phyloP scores from a whole-genome alignment of 2,329 filamentous ascomycete species.

The Hypomyces rosellus region DNA sequence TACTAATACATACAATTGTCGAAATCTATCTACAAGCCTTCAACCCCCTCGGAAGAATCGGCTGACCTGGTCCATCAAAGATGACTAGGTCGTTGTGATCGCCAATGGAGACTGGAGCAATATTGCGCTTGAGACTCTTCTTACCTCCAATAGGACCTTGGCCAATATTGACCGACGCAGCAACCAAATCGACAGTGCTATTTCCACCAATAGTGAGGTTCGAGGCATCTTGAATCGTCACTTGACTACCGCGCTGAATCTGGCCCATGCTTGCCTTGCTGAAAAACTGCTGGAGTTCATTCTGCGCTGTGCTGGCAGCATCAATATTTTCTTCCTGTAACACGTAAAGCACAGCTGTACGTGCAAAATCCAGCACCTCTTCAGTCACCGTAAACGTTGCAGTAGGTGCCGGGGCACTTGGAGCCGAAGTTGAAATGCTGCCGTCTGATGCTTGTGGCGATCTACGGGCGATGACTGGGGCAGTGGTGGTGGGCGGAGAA shows the following conservation, averaged over 20 bases:
- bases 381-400: conserved; percentile 45
- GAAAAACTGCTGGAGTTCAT: conserved; percentile 50
- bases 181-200: conserved; percentile 46
- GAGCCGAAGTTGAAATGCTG: not conserved
- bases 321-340: conserved; percentile 48
- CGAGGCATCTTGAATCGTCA: conserved; percentile 33
- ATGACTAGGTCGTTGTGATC: not conserved
- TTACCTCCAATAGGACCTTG: conserved; percentile 23
- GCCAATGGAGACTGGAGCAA: not conserved
- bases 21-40: not conserved
- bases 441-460: not conserved
- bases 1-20: not conserved
- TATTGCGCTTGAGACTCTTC: conserved; percentile 15
- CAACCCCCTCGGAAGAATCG: not conserved
- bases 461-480: too few relatives aligned
- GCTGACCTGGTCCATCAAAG: not conserved
- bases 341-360: conserved; percentile 55
- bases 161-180: conserved; percentile 36
- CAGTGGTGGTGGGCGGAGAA: not conserved
- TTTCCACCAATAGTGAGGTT: conserved; percentile 37
- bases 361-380: conserved; percentile 56
- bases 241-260: conserved; percentile 22
- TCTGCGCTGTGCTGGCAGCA: conserved; percentile 49
- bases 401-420: conserved; percentile 2
- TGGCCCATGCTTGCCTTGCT: conserved; percentile 29